Percentiles rank a stretch among this genome's conserved stretches.
Conservation (phyloP, 306 rosid genomes). For the Sophora flavescens region DNA sequence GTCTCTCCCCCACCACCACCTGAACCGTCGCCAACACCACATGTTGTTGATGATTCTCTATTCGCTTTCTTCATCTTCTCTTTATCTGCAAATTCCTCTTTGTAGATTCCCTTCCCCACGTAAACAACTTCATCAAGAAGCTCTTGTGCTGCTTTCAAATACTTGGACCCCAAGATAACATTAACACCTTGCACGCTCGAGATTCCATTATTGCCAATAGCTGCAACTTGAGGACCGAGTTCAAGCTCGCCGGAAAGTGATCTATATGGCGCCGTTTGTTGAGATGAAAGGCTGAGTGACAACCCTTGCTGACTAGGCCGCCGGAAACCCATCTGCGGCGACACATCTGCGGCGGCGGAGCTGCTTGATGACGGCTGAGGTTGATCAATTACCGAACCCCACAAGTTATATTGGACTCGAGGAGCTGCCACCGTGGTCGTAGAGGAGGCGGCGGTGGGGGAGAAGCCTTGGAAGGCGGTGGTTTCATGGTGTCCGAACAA, state of each 20-base stretch:
- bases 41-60: conserved; percentile 41
- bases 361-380: background rate
- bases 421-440: conserved; percentile 13
- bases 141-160: conserved; percentile 70
- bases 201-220: conserved; percentile 38
- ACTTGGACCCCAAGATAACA: conserved; percentile 65
- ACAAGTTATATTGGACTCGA: conserved; percentile 47
- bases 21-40: conserved; percentile 40
- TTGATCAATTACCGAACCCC: conserved; percentile 43
- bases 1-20: conserved; percentile 46
- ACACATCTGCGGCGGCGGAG: background rate
- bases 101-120: conserved; percentile 57
- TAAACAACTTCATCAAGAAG: conserved; percentile 76
- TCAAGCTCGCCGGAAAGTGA: conserved; percentile 46
- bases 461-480: conserved; percentile 46
- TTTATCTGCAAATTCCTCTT: conserved; percentile 23
- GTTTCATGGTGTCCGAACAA: conserved; percentile 1
- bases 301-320: conserved; percentile 55
- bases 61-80: conserved; percentile 57
- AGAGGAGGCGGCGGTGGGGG: background rate
- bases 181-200: conserved; percentile 42
- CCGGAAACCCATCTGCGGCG: conserved; percentile 31
- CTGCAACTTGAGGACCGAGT: background rate
- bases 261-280: conserved; percentile 39
- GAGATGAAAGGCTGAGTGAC: conserved; percentile 65